phyloP scores from a whole-genome alignment of 2,329 filamentous ascomycete genomes.

The Bertia moriformis region DNA sequence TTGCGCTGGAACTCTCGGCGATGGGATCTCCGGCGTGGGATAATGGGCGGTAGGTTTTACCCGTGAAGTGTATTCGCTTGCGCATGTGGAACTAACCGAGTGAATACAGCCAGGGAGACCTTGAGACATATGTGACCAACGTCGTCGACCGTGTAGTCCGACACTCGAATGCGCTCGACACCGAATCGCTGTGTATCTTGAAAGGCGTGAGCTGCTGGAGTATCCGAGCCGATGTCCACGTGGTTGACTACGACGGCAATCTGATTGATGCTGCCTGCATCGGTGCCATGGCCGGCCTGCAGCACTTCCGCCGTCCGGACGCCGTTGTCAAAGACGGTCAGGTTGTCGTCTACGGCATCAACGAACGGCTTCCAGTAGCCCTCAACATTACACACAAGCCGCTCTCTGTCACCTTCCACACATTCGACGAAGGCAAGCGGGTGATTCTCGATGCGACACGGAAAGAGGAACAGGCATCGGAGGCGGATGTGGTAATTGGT shows the following conservation, averaged over 20 bases:
- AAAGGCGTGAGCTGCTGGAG: constrained; percentile 53
- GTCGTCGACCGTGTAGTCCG: constrained; percentile 54
- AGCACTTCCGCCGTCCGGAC: constrained; percentile 52
- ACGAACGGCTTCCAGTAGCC: constrained; percentile 49
- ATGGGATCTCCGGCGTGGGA: constrained; percentile 56
- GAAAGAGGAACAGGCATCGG: constrained; percentile 33
- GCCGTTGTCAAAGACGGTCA: constrained; percentile 49
- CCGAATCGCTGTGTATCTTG: constrained; percentile 54
- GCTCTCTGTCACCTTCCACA: constrained; percentile 48
- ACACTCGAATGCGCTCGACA: constrained; percentile 51
- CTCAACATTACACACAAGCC: constrained; percentile 52
- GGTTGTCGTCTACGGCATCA: constrained; percentile 41
- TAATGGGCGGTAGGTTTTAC: constrained; percentile 28
- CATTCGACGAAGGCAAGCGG: constrained; percentile 34
- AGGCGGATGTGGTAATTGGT: constrained; percentile 38
- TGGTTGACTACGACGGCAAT: constrained; percentile 51
- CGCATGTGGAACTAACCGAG: neutral
- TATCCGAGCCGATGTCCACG: constrained; percentile 49
- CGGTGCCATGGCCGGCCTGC: constrained; percentile 47
- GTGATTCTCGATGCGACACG: constrained; percentile 35
- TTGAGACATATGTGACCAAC: constrained; percentile 47
- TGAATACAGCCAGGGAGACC: constrained; percentile 22
- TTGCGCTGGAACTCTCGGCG: constrained; percentile 48
- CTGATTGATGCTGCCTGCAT: constrained; percentile 50
- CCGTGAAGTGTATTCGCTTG: no score